A percentile compares a stretch with the other conserved stretches of the same genome.
Conservation (phyloP, 2,329 filamentous ascomycete species). For the Thelonectria olida region DNA sequence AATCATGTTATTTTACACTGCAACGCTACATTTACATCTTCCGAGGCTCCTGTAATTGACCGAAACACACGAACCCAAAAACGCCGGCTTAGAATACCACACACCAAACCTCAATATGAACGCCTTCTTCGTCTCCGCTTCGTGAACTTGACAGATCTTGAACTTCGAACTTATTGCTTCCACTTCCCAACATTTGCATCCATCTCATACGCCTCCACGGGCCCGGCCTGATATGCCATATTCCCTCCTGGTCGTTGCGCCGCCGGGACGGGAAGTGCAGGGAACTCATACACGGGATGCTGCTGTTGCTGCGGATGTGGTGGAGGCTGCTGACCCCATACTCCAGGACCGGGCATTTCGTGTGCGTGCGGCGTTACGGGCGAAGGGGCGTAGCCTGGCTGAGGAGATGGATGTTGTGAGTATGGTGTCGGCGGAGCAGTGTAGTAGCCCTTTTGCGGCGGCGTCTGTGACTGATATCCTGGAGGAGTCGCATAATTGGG, state of each 20-base stretch:
- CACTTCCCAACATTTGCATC: conserved; percentile 32
- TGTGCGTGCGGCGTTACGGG: conserved; percentile 33
- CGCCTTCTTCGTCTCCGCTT: background rate
- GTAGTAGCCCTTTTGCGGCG: conserved; percentile 26
- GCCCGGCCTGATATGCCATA: conserved; percentile 48
- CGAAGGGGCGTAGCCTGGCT: conserved; percentile 23
- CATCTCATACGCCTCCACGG: conserved; percentile 46
- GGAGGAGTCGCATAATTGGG: conserved; percentile 35
- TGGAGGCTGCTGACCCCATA: conserved; percentile 24
- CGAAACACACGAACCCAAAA: conserved; percentile 12
- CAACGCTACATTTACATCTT: background rate
- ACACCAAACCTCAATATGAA: background rate
- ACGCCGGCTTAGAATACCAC: conserved; percentile 20
- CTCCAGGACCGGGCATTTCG: conserved; percentile 35
- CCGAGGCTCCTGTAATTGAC: background rate
- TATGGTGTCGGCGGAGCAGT: conserved; percentile 18
- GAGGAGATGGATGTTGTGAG: conserved; percentile 25
- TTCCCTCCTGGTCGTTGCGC: conserved; percentile 23
- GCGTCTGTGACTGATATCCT: conserved; percentile 39
- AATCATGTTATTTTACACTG: background rate
- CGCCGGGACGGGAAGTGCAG: conserved; percentile 17
- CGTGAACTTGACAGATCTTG: background rate
- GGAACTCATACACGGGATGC: conserved; percentile 29
- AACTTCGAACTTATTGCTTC: background rate
- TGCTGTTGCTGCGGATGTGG: conserved; percentile 24